Percentiles rank a stretch among this genome's conserved stretches.
phyloP scores from a whole-genome alignment of 768 basidiomycete species.

The Tylopilus sp. region DNA sequence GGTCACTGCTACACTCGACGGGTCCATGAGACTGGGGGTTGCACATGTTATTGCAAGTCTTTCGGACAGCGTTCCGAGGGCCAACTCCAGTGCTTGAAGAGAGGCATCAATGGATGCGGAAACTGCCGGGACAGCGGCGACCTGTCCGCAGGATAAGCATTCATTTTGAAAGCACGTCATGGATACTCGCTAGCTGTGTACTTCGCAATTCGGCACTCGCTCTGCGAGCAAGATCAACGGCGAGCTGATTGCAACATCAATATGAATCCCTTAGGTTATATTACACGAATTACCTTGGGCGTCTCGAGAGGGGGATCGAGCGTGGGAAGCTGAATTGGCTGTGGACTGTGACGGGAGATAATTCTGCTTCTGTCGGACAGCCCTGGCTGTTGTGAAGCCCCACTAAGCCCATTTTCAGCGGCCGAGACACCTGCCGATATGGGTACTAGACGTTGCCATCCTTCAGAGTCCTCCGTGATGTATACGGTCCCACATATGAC shows the following conservation, averaged over 20 bases:
- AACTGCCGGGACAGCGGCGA: slow-evolving; percentile 11
- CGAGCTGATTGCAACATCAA: slow-evolving; percentile 19
- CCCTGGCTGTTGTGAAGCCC: slow-evolving; percentile 4
- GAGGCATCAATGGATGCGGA: slow-evolving; percentile 28
- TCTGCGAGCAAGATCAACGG: slow-evolving; percentile 16
- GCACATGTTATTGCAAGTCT: slow-evolving; percentile 46
- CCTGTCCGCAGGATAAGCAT: slow-evolving; percentile 15
- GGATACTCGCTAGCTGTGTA: slow-evolving; percentile 16
- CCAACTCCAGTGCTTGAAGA: slow-evolving; percentile 47
- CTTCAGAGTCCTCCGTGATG: slow-evolving; percentile 51
- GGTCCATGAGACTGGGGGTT: slow-evolving; percentile 40
- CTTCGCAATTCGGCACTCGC: slow-evolving; percentile 14
- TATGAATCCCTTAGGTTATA: neutral
- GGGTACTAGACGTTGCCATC: slow-evolving; percentile 43
- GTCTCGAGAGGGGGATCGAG: slow-evolving; percentile 29
- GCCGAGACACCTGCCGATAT: slow-evolving; percentile 10
- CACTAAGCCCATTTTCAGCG: slow-evolving; percentile 2
- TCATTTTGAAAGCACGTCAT: neutral
- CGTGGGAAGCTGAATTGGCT: slow-evolving; percentile 32
- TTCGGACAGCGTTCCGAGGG: slow-evolving; percentile 49
- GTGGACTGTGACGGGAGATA: slow-evolving; percentile 23
- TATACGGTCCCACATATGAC: slow-evolving; percentile 71
- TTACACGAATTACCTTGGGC: slow-evolving; percentile 23
- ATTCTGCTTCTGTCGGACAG: slow-evolving; percentile 10
- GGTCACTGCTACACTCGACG: slow-evolving; percentile 46